Conservation (phyloP, 176 grass and related monocot genomes). For the Puya raimondii region DNA sequence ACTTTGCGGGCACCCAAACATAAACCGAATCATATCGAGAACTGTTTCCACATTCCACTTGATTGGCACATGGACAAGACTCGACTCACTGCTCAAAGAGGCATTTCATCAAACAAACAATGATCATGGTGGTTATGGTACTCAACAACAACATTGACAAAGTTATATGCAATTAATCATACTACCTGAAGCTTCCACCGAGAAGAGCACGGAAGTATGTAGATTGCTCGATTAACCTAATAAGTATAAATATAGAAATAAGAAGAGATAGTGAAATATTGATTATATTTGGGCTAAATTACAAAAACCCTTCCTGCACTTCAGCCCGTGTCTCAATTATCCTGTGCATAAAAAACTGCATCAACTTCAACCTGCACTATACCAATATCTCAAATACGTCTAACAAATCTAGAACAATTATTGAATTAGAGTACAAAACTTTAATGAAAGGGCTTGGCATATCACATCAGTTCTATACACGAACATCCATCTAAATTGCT, state of each 20-base stretch:
- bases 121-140: too few species aligned
- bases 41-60: conserved; percentile 33
- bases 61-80: conserved; percentile 22
- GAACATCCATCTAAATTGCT: too few species aligned
- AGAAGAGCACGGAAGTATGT: conserved; percentile 63
- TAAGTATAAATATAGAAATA: not conserved
- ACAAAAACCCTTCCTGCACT: too few species aligned
- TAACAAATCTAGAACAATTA: too few species aligned
- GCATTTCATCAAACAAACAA: not conserved
- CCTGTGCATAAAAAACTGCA: too few species aligned
- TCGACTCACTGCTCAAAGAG: conserved; percentile 49
- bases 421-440: too few species aligned
- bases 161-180: not conserved
- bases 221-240: conserved; percentile 43
- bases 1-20: conserved; percentile 23
- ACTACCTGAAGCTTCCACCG: conserved; percentile 55
- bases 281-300: too few species aligned
- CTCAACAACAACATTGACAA: not conserved
- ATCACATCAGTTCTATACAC: too few species aligned
- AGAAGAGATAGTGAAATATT: not conserved
- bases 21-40: conserved; percentile 33
- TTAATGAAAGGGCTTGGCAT: too few species aligned
- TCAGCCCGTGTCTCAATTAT: too few species aligned
- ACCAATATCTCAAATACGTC: too few species aligned
- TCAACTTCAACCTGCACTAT: too few species aligned